A percentile compares a stretch with the other conserved stretches of the same genome.
Conservation (phyloP, 2,329 filamentous ascomycete species). For the Graphilbum fragrans region DNA sequence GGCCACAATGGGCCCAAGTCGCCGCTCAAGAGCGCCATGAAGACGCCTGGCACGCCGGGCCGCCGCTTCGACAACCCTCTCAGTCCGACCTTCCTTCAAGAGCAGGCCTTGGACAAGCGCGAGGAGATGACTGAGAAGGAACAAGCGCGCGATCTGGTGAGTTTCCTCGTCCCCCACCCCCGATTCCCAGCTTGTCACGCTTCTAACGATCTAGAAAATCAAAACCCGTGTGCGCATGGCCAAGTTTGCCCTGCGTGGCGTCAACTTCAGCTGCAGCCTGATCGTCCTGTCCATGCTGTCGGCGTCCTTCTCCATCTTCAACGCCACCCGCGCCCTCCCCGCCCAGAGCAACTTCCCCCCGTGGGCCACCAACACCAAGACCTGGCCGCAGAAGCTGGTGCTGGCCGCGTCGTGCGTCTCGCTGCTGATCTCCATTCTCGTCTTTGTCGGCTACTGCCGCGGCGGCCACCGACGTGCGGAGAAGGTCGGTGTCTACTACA, state of each 20-base stretch:
- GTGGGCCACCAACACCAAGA: conserved; percentile 68
- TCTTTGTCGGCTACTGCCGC: conserved; percentile 78
- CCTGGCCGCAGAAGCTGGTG: conserved; percentile 83
- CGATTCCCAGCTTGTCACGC: neutral
- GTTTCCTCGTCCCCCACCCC: conserved; percentile 26
- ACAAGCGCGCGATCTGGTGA: conserved; percentile 77
- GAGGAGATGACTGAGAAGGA: conserved; percentile 74
- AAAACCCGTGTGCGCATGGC: conserved; percentile 85
- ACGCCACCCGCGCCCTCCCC: conserved; percentile 65
- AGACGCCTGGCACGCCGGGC: conserved; percentile 69
- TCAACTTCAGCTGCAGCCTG: conserved; percentile 94
- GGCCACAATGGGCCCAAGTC: conserved; percentile 58
- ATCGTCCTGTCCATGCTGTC: conserved; percentile 88
- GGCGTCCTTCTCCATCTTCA: conserved; percentile 85
- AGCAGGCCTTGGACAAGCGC: conserved; percentile 74
- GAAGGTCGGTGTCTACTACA: conserved; percentile 92
- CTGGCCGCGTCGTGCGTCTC: conserved; percentile 71
- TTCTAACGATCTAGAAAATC: conserved; percentile 54
- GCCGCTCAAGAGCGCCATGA: conserved; percentile 83
- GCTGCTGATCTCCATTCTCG: conserved; percentile 61
- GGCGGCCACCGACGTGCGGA: conserved; percentile 82
- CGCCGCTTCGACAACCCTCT: conserved; percentile 63
- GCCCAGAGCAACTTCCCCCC: conserved; percentile 68
- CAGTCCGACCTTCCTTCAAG: conserved; percentile 85
- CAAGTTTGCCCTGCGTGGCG: conserved; percentile 86